phyloP scores from a whole-genome alignment of 2,329 filamentous ascomycete species.

The Dryadomyces quercivorus region DNA sequence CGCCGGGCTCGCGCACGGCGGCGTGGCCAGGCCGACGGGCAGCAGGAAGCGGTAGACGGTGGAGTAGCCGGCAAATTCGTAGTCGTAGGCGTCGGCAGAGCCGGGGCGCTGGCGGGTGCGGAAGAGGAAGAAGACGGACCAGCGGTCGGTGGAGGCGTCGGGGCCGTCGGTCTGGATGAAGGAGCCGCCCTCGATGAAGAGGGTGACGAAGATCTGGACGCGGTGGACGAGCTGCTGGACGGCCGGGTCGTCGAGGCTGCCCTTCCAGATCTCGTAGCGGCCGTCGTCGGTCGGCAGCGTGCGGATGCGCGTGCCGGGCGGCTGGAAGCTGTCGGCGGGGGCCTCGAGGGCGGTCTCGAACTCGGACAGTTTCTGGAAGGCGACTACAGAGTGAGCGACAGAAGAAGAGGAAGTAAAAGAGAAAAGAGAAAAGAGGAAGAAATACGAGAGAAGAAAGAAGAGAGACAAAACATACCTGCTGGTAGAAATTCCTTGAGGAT shows the following conservation, averaged over 20 bases:
- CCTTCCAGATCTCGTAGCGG: constrained; percentile 75
- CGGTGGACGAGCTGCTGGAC: constrained; percentile 64
- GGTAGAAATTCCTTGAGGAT: constrained; percentile 56
- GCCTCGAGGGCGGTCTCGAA: constrained; percentile 48
- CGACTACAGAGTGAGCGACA: constrained; percentile 36
- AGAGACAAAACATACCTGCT: constrained; percentile 38
- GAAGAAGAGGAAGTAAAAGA: too few relatives aligned
- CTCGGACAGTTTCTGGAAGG: constrained; percentile 49
- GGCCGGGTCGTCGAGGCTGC: constrained; percentile 55
- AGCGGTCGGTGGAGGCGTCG: constrained; percentile 61
- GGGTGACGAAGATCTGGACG: constrained; percentile 68
- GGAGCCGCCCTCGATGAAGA: constrained; percentile 91
- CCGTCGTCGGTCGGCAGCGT: constrained; percentile 47
- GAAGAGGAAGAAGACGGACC: constrained; percentile 85
- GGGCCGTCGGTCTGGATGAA: constrained; percentile 52
- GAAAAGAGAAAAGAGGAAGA: neutral
- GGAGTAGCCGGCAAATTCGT: constrained; percentile 77
- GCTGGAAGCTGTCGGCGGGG: constrained; percentile 38
- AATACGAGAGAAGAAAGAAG: neutral
- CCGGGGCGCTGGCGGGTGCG: constrained; percentile 32
- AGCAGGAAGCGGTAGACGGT: constrained; percentile 89
- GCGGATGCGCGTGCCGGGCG: constrained; percentile 62
- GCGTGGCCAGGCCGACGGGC: constrained; percentile 39
- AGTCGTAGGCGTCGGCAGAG: constrained; percentile 39
- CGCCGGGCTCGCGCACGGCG: constrained; percentile 18